Base-by-base conservation (phyloP, 1,284 basidiomycete species). In the Inonotus obliquus region DNA sequence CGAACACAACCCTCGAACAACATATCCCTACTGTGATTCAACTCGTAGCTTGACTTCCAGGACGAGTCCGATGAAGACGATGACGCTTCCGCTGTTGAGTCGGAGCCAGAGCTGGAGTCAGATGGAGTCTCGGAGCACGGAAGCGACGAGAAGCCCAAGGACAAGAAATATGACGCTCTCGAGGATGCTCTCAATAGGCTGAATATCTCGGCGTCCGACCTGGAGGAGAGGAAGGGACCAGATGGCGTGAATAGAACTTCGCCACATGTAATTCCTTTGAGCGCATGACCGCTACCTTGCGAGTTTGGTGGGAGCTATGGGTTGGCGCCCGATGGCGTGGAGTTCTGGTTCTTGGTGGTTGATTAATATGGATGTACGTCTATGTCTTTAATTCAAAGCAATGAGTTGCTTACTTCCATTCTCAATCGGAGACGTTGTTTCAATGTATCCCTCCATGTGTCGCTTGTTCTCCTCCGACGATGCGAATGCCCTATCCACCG, bases 171-270 rank as follows among this genome's bases (percentile, higher is more conserved):
- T 23, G 79, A 82, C 49, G 63, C 72, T 6, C 85, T 89, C 63
- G 81, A 83, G 67, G 85, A 88, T 67, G 86, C 86, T 21, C 67
- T 90, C 70, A 85, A 89, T 68, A 80, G 82, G 66, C 76, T 90
- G 59, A 76, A 75, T 56, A 75, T 89, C 67, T 70, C 74, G 29
- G 74, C 75, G 47, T 25, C 54, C n/a, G 44, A 5, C 35, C 19
- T 17, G 9, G 51, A 52, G 14, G 51, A 10, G 32, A 52, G 17
- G 3, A 14, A 35, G 51, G 51, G 17, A 17, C 14, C 27, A 9
- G 51, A n/a, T 19, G 13, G 27, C 6, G n/a, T 27, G 29, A 19
- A n/a, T 5, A 19, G 27, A 25, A n/a, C 7, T 35, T 52, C 51
- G 14, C 32, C 47, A 49, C 51, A n/a, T 17, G 51, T 37, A 17